Percentiles rank a stretch among this genome's conserved stretches.
Conservation (phyloP, 2,329 filamentous ascomycete species). For the Pestalotiopsis sp. region DNA sequence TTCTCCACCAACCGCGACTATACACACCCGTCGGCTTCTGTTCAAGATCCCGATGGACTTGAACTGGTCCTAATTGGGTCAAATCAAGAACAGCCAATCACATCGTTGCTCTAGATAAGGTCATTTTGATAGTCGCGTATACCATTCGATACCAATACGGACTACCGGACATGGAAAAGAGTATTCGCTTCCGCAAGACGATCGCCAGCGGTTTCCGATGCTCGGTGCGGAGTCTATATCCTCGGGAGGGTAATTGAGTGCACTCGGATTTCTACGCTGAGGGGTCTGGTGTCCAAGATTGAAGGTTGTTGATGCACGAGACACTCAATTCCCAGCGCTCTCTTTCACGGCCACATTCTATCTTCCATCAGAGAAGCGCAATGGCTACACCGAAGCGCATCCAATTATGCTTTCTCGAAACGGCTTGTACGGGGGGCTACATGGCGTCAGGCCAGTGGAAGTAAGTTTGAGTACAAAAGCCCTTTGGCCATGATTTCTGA, state of each 20-base stretch:
- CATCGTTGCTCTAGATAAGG: neutral
- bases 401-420: conserved; percentile 10
- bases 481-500: neutral
- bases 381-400: conserved; percentile 7
- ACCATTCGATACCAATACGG: neutral
- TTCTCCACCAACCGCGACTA: neutral
- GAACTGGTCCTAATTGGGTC: neutral
- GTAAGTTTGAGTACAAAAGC: neutral
- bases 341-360: neutral
- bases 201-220: neutral
- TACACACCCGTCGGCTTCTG: neutral
- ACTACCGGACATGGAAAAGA: neutral
- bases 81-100: neutral
- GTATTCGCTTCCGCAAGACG: neutral
- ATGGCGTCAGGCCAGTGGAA: conserved; percentile 14
- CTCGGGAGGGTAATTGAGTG: neutral
- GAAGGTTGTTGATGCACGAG: neutral
- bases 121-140: neutral
- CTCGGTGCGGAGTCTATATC: neutral
- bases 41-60: neutral
- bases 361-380: neutral
- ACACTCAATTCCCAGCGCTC: neutral
- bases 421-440: conserved; percentile 4
- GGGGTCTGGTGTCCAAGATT: neutral
- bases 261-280: neutral